Evolutionary conservation across 1,284 basidiomycete genomes (phyloP).

Genomic region (Malassezia psittaci): DNA sequence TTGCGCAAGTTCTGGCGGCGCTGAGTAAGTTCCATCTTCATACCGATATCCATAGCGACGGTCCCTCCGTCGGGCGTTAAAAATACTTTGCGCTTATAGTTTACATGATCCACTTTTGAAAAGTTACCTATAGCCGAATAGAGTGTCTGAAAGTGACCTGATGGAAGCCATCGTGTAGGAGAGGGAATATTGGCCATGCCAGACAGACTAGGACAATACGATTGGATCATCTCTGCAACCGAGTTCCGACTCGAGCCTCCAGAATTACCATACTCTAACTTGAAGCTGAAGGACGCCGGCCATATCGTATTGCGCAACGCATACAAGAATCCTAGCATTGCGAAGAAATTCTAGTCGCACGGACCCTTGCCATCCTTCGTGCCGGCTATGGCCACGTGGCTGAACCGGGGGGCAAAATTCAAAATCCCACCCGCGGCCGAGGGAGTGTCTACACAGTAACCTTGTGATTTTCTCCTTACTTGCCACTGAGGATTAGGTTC

Average conservation of each 20-base stretch:
- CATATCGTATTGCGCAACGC: background rate
- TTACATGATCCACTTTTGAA: slow-evolving; percentile 26
- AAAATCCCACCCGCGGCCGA: too few species aligned
- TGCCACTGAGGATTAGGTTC: background rate
- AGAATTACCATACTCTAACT: slow-evolving; percentile 2
- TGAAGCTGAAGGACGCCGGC: slow-evolving; percentile 6
- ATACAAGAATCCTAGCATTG: background rate
- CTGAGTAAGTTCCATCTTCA: background rate
- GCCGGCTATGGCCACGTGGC: background rate
- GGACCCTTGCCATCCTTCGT: background rate
- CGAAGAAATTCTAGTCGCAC: background rate
- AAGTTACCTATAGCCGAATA: slow-evolving; percentile 35
- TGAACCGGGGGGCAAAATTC: too few species aligned
- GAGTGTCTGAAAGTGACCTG: slow-evolving; percentile 43
- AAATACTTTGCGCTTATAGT: slow-evolving; percentile 35
- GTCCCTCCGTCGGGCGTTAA: slow-evolving; percentile 43
- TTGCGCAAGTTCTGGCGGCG: slow-evolving; percentile 22
- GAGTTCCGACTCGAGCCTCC: background rate
- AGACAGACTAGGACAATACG: slow-evolving; percentile 8
- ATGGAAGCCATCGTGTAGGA: slow-evolving; percentile 29
- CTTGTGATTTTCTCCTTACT: background rate
- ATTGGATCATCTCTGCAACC: background rate
- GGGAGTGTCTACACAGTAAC: too few species aligned
- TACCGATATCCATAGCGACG: slow-evolving; percentile 31
- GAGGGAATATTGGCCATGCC: slow-evolving; percentile 17